Conservation (phyloP, 441 rosid species). For the Croton setiger region DNA sequence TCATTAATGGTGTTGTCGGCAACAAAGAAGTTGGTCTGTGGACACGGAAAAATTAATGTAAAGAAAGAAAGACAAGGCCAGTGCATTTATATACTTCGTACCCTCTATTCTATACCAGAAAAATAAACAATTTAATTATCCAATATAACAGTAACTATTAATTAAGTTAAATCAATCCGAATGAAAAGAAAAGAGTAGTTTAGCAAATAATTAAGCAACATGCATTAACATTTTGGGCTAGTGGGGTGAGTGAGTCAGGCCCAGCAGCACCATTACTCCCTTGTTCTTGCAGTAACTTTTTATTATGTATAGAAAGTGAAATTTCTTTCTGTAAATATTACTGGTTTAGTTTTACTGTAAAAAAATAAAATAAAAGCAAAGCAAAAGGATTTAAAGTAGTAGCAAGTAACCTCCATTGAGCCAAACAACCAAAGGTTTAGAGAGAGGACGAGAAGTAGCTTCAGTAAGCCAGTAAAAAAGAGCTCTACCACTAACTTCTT, state of each 20-base stretch:
- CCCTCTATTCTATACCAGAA: background rate
- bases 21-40: constrained; percentile 20
- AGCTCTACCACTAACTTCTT: constrained; percentile 65
- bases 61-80: constrained; percentile 7
- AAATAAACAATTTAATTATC: background rate
- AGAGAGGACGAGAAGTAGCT: constrained; percentile 40
- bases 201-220: background rate
- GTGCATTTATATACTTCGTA: constrained; percentile 3
- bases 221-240: background rate
- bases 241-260: background rate
- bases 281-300: too few relatives aligned
- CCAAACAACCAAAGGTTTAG: constrained; percentile 87
- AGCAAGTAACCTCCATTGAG: constrained; percentile 80
- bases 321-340: too few relatives aligned
- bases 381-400: too few relatives aligned
- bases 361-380: background rate
- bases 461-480: constrained; percentile 98
- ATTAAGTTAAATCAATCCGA: too few relatives aligned
- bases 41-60: constrained; percentile 11
- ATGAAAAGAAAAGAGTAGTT: too few relatives aligned
- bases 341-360: too few relatives aligned
- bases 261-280: background rate
- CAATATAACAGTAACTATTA: constrained; percentile 36
- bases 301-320: too few relatives aligned
- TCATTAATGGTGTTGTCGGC: constrained; percentile 30